A percentile compares a stretch with the other conserved stretches of the same genome.
These are phyloP conservation scores for Scenedesmus sp. DNA, from an alignment of 163 green algal species.

Conservation along the genomic window DNA sequence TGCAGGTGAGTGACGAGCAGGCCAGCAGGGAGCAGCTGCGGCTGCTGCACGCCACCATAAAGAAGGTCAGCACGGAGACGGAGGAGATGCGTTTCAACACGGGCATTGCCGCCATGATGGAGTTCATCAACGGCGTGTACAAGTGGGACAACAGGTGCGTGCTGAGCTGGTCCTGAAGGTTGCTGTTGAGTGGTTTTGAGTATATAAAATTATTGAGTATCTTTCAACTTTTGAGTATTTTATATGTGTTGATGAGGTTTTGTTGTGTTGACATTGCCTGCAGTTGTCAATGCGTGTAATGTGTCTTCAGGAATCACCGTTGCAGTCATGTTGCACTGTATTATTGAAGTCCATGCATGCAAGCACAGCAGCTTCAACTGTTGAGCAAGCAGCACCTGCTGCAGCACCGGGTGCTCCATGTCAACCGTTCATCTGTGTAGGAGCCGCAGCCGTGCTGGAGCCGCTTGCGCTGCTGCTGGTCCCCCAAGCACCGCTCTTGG, in stretches of 20 bases:
- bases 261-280: too few relatives aligned
- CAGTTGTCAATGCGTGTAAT: too few relatives aligned
- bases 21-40: slow-evolving; percentile 87
- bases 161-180: too few relatives aligned
- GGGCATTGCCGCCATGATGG: slow-evolving; percentile 98
- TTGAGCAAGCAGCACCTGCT: not conserved
- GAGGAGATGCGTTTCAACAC: slow-evolving; percentile 99
- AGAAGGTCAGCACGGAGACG: slow-evolving; percentile 91
- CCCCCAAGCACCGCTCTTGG: slow-evolving; percentile 81
- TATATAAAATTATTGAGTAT: too few relatives aligned
- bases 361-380: too few relatives aligned
- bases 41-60: slow-evolving; percentile 90
- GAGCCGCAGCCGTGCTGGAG: slow-evolving; percentile 76
- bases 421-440: not conserved
- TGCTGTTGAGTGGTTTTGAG: too few relatives aligned
- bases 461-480: slow-evolving; percentile 93
- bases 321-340: too few relatives aligned
- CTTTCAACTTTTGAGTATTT: too few relatives aligned
- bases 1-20: slow-evolving; percentile 70
- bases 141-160: slow-evolving; percentile 53
- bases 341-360: too few relatives aligned
- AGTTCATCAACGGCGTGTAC: slow-evolving; percentile 95
- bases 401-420: too few relatives aligned
- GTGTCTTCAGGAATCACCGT: too few relatives aligned
- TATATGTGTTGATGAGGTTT: too few relatives aligned